Base-by-base conservation (phyloP, 164 flowering plant genomes). In the Stephania yunnanensis region DNA sequence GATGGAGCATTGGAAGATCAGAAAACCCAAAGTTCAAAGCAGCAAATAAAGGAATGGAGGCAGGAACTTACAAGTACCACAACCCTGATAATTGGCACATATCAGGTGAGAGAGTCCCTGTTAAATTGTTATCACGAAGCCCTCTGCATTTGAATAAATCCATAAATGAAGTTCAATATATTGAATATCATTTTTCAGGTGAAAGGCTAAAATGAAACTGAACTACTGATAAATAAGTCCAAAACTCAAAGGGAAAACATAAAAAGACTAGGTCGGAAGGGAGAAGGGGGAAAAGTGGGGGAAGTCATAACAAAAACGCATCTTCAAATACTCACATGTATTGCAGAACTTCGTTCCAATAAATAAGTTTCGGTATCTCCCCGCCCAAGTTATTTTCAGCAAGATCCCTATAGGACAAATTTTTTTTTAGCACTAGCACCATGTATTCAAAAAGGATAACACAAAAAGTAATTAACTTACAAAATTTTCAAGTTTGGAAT, bases 331-430 rank as follows among this genome's bases (percentile, higher is more conserved):
- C 96, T 90, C 77, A 93, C 98, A 93, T 87, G 78, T 87, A 93
- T 74, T 96, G 99, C 69, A 96, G 81, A 76, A 93, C 97, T 84
- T 96, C 98, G 82, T 94, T 93, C 98, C 99, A 93, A 76, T 92
- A 96, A 70, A 96, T 86, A 25, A 96, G 95, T 80, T 97, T 87
- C 0, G 99, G 99, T 75, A 96, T 94, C 76, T 96, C 99, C 6
- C 99, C 98, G 75, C 86, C 87, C 74, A 96, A 81, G 61, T 81
- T 84, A 80, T 96, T 96, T 73, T 87, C 94, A 2, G 99, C 98
- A 68, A 96, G 82, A 79, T 96, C 97, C 80, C 99, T 96, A 84
- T 31, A 78, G 25, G 11, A 55, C 17, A 55, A 19, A 10, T 11
- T 11, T 19, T 55, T 55, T 10, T 11, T 11, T 12, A 55, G 17